Evolutionary conservation across 768 basidiomycete genomes (phyloP).

Genomic region (Pleurotus citrinopileatus): DNA sequence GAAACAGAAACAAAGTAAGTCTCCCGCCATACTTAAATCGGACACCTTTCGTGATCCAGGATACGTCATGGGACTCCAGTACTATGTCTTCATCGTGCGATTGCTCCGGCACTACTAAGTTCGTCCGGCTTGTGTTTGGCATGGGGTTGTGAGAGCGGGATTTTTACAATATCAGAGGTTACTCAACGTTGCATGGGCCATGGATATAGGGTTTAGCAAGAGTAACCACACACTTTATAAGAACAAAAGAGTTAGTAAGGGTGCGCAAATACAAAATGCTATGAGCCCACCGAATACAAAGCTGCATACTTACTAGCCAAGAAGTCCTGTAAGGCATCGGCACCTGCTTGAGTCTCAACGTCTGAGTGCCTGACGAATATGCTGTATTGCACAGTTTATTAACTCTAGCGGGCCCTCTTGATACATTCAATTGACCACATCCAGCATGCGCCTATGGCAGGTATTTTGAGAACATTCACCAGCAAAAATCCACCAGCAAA

Average conservation of each 20-base stretch:
- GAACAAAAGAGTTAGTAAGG: no score
- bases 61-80: neutral
- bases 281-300: no score
- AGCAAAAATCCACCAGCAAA: no score
- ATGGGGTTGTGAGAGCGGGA: no score
- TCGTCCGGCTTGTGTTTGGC: neutral
- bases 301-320: neutral
- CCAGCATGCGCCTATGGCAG: slow-evolving; percentile 59
- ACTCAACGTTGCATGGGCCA: no score
- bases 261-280: no score
- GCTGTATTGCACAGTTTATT: slow-evolving; percentile 67
- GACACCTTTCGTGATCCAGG: neutral
- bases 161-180: no score
- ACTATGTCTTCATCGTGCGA: neutral
- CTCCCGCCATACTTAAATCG: neutral
- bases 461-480: neutral
- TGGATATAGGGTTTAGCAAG: no score
- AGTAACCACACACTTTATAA: no score
- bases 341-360: slow-evolving; percentile 59
- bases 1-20: slow-evolving; percentile 21
- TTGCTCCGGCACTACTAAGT: neutral
- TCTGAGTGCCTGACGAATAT: slow-evolving; percentile 65
- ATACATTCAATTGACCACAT: slow-evolving; percentile 69
- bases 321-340: slow-evolving; percentile 65
- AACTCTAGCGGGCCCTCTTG: slow-evolving; percentile 62